Evolutionary conservation across 495 filamentous ascomycete species (phyloP), one percentile per base, ranked within the genome.

Genomic region (Letharia lupina): DNA sequence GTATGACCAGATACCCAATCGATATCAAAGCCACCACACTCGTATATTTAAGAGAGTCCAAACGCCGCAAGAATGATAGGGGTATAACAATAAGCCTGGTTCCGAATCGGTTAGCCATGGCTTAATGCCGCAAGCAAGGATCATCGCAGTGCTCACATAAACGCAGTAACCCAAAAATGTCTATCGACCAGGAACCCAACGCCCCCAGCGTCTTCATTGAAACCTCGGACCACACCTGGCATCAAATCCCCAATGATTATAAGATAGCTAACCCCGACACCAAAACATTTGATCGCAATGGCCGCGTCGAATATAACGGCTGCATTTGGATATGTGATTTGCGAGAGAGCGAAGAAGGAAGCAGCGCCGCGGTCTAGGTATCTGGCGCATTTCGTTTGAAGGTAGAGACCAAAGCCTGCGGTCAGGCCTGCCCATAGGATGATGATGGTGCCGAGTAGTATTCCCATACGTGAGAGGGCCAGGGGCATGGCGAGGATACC

Each of bases 241-340:
- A 98, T 98, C 69, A 98, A 80, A 73, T 98, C 94, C 23, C 94
- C 94, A 70, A 98, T 98, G 70, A 98, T 96, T 68, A 98, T 98
- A 70, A 98, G 84, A 75, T 98, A 98, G 73, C 91, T 96, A 52
- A 98, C 89, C 11, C 89, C 95, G 23, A 98, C 94, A 64, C 88
- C 94, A 76, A 98, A 98, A 74, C 94, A 98, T 73, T 98, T 98
- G 72, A 98, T 90, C 10, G 93, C 91, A 72, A 98, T 98, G 0
- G 94, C 94, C 6, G 87, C 88, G 77, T 98, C 94, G 76, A 98
- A 98, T 39, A 98, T 79, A 40, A 98, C 90, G 5, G 94, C 91
- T 0, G 94, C 93, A 76, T 96, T 97, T 3, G 94, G 94, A 72
- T 98, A 98, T 28, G 94, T 98, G 50, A 98, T 80, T 74, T 98